These are phyloP conservation scores for Tuber aestivum DNA, from an alignment of 495 filamentous ascomycete genomes.

Conservation along the genomic window DNA sequence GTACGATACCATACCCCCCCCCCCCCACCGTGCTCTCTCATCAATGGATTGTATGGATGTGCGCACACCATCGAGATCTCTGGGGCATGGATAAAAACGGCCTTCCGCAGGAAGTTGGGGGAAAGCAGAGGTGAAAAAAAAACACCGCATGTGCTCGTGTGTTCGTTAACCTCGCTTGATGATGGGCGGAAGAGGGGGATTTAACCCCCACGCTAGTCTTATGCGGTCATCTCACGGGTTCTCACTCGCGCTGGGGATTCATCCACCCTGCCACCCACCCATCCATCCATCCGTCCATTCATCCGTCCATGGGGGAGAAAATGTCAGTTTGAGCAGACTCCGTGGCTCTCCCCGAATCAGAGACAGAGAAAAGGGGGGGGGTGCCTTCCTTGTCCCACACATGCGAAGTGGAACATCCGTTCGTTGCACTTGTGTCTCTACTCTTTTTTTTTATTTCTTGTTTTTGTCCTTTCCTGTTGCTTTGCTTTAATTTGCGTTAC, in stretches of 20 bases:
- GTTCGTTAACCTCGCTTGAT: not conserved
- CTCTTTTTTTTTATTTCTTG: conserved; percentile 16
- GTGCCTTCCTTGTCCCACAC: not conserved
- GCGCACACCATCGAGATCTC: conserved; percentile 1
- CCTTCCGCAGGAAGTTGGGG: not conserved
- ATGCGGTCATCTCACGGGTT: conserved; percentile 2
- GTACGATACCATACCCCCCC: not conserved
- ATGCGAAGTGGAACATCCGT: not conserved
- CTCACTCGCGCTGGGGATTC: not conserved
- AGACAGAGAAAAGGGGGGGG: not conserved
- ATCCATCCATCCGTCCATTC: not conserved
- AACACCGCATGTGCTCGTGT: not conserved
- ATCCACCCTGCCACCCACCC: not conserved
- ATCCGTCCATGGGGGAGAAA: not conserved
- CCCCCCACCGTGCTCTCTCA: not conserved
- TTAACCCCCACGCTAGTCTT: not conserved
- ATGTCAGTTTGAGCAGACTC: not conserved
- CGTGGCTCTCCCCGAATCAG: not conserved
- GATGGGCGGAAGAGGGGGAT: not conserved
- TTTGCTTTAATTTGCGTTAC: conserved; percentile 2
- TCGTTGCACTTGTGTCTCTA: not conserved
- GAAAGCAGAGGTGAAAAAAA: not conserved
- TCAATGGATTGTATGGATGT: not conserved
- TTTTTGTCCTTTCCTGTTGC: not conserved
- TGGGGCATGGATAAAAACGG: not conserved